Evolutionary conservation across 2,329 filamentous ascomycete genomes (phyloP).

Genomic region (Metarhizium robertsii): DNA sequence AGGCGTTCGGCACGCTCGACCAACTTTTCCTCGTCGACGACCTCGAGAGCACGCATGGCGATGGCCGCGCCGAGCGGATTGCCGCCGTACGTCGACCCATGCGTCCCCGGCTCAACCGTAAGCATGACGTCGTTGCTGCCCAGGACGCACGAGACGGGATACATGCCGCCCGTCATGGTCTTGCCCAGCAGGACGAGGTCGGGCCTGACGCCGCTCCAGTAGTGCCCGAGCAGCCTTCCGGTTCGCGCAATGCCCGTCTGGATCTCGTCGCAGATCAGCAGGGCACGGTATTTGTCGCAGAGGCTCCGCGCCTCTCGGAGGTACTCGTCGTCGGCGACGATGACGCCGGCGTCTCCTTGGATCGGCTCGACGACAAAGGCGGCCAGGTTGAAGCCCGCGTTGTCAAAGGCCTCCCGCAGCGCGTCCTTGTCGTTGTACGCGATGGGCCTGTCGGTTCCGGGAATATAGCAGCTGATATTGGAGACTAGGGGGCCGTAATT

Average conservation of each 20-base stretch:
- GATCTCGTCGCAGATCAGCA: slow-evolving; percentile 7
- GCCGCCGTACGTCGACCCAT: not conserved
- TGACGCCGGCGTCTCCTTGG: slow-evolving; percentile 2
- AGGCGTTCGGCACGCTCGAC: not conserved
- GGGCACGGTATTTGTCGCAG: too few species aligned
- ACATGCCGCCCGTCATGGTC: slow-evolving; percentile 11
- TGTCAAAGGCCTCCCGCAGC: too few species aligned
- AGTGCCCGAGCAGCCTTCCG: slow-evolving; percentile 13
- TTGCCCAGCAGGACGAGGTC: slow-evolving; percentile 15
- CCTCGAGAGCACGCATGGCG: not conserved
- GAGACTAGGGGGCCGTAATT: too few species aligned
- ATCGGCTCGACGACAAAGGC: slow-evolving; percentile 7
- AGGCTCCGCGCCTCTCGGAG: too few species aligned
- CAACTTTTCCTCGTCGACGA: not conserved
- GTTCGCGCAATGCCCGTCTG: slow-evolving; percentile 14
- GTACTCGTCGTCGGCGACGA: too few species aligned
- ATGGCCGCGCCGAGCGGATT: not conserved
- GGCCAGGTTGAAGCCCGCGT: not conserved
- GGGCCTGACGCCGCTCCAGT: slow-evolving; percentile 14
- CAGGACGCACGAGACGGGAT: slow-evolving; percentile 10
- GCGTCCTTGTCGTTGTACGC: too few species aligned
- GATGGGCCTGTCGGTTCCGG: too few species aligned
- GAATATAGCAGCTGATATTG: too few species aligned
- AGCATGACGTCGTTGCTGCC: slow-evolving; percentile 9
- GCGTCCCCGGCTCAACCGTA: slow-evolving; percentile 5